Evolutionary conservation across 2,329 filamentous ascomycete genomes (phyloP).

Genomic region (Colletotrichum lindemuthianum): DNA sequence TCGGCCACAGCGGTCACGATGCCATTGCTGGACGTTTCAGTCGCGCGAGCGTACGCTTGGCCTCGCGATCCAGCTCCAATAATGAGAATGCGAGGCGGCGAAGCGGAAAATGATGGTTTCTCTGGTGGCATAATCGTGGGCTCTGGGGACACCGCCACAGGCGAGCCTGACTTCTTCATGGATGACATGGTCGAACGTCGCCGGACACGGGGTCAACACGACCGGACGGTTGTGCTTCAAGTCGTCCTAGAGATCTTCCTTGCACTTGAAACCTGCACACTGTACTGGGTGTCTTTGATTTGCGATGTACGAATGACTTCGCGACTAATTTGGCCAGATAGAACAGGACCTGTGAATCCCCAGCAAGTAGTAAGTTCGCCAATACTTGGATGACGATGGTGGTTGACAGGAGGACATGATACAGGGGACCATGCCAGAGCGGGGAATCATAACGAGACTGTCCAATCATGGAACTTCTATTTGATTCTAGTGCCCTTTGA

Average conservation of each 20-base stretch:
- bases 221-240: too few relatives aligned
- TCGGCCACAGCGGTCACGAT: constrained; percentile 83
- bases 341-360: too few relatives aligned
- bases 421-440: constrained; percentile 5
- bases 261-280: too few relatives aligned
- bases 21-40: constrained; percentile 72
- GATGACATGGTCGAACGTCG: constrained; percentile 20
- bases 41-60: constrained; percentile 75
- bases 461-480: not conserved
- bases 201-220: too few relatives aligned
- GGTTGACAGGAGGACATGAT: too few relatives aligned
- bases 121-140: constrained; percentile 47
- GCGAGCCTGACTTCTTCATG: constrained; percentile 29
- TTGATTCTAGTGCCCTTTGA: not conserved
- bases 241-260: too few relatives aligned
- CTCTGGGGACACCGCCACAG: constrained; percentile 33
- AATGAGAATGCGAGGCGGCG: constrained; percentile 75
- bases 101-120: constrained; percentile 56
- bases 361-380: too few relatives aligned
- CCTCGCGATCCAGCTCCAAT: constrained; percentile 87
- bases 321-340: too few relatives aligned
- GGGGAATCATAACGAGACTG: not conserved
- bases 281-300: too few relatives aligned
- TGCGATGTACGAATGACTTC: too few relatives aligned
- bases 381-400: too few relatives aligned